phyloP scores from a whole-genome alignment of 73 alveolate genomes.

The Tetrahymena thermophila region DNA sequence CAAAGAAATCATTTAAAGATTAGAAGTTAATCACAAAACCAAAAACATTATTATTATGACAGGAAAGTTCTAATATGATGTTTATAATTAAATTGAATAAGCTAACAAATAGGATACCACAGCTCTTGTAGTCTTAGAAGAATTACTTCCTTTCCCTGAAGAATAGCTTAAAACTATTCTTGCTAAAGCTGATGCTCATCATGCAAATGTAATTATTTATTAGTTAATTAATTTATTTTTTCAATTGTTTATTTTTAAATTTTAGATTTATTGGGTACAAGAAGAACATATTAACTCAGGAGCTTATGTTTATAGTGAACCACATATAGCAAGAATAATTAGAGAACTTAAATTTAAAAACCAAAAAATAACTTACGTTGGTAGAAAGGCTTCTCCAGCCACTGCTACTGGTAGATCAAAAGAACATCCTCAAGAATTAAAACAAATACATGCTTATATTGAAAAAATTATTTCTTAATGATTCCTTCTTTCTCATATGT shows the following conservation, averaged over 20 bases:
- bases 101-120: neutral
- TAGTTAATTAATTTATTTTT: neutral
- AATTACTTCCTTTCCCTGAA: neutral
- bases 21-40: neutral
- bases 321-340: neutral
- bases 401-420: neutral
- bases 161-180: neutral
- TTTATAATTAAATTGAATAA: neutral
- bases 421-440: neutral
- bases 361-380: neutral
- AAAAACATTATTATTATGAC: neutral
- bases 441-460: neutral
- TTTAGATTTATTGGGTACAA: neutral
- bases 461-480: neutral
- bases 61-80: neutral
- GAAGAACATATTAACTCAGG: neutral
- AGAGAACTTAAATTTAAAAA: neutral
- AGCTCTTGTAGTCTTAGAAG: neutral
- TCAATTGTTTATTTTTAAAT: neutral
- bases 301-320: neutral
- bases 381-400: neutral
- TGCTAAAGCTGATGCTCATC: neutral
- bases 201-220: neutral
- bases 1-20: neutral
- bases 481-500: neutral